Base-by-base conservation (phyloP, 116 monocot species). In the Dioscorea cayenensis region DNA sequence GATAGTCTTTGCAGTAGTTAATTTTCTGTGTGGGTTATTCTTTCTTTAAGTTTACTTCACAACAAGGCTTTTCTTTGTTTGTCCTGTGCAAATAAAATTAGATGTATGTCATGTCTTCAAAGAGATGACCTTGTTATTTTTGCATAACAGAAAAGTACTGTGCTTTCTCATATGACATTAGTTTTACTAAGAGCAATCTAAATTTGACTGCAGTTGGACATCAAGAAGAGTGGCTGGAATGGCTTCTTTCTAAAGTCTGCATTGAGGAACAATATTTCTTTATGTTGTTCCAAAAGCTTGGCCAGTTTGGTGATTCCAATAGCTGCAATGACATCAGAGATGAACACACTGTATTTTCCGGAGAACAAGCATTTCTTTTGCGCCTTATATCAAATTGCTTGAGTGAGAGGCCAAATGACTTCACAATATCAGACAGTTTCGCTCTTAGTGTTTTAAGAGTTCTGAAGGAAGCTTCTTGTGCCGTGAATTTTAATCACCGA, bases 191-290 rank as follows among this genome's bases (percentile, higher is more conserved):
- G 2, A 8, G 12, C 10, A 69, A 23, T 50, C 17, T 51, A 28
- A n/a, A 68, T 51, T 61, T 21, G 28, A 59, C 16, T 76, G 20
- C 82, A 94, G 94, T 6, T 71, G 95, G 80, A 0, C 81, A 75
- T 73, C 28, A 74, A 61, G 91, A 90, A 71, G 84, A 86, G 50
- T 91, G 86, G 91, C 66, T 95, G 28, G 82, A 83, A 20, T 77
- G 89, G 80, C 81, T 95, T 21, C 70, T 91, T 50, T 77, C 81
- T 29, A 86, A 84, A 75, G 55, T 82, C 27, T 94, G 94, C 72
- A 81, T 94, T 6, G 86, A 95, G 71, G 84, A 85, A 49, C 52
- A 69, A 51, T 82, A 69, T 58, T 76, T 94, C 55, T 65, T 65
- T 1, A 51, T 14, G 8, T 49, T 95, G 21, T 91, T 89, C 75